A percentile compares a stretch with the other conserved stretches of the same genome.
phyloP scores from a whole-genome alignment of 305 asterid species.

The Coffea humblotiana region DNA sequence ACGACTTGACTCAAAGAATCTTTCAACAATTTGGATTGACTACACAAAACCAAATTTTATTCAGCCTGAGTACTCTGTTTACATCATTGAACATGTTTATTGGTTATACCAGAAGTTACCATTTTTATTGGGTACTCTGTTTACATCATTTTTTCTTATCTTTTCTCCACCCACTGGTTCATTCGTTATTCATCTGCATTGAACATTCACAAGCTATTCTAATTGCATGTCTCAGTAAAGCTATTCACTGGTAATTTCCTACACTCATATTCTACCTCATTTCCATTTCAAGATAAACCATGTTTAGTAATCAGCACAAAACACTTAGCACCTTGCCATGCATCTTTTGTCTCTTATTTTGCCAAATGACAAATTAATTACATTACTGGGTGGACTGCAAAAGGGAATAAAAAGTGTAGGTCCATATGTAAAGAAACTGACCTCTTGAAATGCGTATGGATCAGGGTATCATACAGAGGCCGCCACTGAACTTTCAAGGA shows the following conservation, averaged over 20 bases:
- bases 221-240: neutral
- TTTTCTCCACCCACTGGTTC: neutral
- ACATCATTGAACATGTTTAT: too few relatives aligned
- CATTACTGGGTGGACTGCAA: slow-evolving; percentile 1
- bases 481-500: slow-evolving; percentile 82
- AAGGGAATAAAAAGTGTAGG: slow-evolving; percentile 13
- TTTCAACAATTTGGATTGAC: neutral
- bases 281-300: neutral
- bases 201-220: neutral
- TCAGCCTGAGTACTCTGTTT: neutral
- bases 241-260: neutral
- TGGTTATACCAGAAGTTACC: neutral
- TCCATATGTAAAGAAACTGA: slow-evolving; percentile 22
- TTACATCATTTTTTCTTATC: neutral
- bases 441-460: slow-evolving; percentile 90
- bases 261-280: neutral
- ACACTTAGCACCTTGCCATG: neutral
- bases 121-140: neutral
- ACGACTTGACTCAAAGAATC: neutral
- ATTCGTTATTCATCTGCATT: neutral
- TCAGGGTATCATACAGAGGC: slow-evolving; percentile 76
- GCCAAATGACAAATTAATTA: neutral
- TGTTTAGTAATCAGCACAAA: neutral
- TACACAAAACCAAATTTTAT: neutral
- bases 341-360: neutral